These are phyloP conservation scores for Tagetes patula DNA, from an alignment of 129 eudicot genomes.

Conservation along the genomic window DNA sequence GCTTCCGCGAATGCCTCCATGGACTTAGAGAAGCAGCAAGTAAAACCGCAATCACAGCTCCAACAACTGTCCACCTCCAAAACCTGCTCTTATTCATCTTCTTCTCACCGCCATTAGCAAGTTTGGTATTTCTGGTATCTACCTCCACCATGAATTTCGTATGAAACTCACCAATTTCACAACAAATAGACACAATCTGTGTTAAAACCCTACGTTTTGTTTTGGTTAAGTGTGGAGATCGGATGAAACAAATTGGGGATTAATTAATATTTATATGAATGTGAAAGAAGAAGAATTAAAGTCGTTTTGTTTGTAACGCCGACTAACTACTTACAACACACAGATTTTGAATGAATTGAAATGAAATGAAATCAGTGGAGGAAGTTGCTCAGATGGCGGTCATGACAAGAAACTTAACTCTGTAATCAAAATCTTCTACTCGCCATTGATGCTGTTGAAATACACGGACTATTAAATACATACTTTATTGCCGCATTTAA, in stretches of 20 bases:
- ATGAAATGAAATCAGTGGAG: constrained; percentile 5
- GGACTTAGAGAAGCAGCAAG: constrained; percentile 45
- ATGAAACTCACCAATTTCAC: constrained; percentile 2
- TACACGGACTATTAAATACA: constrained; percentile 20
- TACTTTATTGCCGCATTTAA: neutral
- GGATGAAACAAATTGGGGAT: neutral
- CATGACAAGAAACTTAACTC: neutral
- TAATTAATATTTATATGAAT: neutral
- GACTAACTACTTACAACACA: constrained; percentile 16
- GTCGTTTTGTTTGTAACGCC: constrained; percentile 22
- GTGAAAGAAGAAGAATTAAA: neutral
- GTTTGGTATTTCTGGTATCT: constrained; percentile 29
- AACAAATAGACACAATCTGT: neutral
- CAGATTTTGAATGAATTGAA: constrained; percentile 14
- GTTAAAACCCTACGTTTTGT: constrained; percentile 13
- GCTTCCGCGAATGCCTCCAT: constrained; percentile 35
- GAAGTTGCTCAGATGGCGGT: constrained; percentile 31
- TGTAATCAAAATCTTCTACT: neutral
- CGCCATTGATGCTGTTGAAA: neutral
- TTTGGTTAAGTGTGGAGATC: neutral
- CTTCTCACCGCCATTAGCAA: constrained; percentile 24
- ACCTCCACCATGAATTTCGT: constrained; percentile 57
- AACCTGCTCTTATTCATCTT: constrained; percentile 10
- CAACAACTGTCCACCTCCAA: constrained; percentile 39
- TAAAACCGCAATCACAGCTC: constrained; percentile 55